A percentile compares a stretch with the other conserved stretches of the same genome.
These are phyloP conservation scores for Exserohilum turcica DNA, from an alignment of 2,329 filamentous ascomycete genomes.

Conservation along the genomic window DNA sequence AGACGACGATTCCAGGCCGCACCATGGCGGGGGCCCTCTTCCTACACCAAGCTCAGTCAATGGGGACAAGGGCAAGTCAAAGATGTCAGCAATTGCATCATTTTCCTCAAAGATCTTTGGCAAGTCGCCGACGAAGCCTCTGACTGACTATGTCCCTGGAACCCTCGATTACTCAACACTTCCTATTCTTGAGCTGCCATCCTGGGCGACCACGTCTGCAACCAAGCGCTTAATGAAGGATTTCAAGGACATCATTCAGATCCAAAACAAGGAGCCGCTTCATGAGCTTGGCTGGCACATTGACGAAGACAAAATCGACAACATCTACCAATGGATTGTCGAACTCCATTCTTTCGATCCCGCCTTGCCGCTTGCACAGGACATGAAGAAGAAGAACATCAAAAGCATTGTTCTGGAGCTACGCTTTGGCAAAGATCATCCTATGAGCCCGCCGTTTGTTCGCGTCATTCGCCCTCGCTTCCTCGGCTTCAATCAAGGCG, in stretches of 20 bases:
- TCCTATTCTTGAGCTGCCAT: slow-evolving; percentile 67
- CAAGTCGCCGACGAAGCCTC: slow-evolving; percentile 29
- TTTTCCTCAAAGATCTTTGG: slow-evolving; percentile 28
- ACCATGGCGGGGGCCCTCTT: slow-evolving; percentile 19
- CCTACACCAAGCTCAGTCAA: slow-evolving; percentile 34
- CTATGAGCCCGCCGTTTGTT: slow-evolving; percentile 80
- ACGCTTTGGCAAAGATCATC: slow-evolving; percentile 77
- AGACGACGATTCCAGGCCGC: slow-evolving; percentile 11
- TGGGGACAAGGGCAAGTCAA: slow-evolving; percentile 36
- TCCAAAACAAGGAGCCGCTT: slow-evolving; percentile 65
- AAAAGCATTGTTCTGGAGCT: slow-evolving; percentile 79
- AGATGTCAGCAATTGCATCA: slow-evolving; percentile 25
- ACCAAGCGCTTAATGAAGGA: slow-evolving; percentile 68
- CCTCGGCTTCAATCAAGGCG: slow-evolving; percentile 70
- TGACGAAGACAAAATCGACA: slow-evolving; percentile 67
- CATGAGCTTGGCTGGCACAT: slow-evolving; percentile 84
- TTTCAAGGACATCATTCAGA: slow-evolving; percentile 65
- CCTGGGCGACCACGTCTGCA: slow-evolving; percentile 66
- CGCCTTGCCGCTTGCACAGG: slow-evolving; percentile 69
- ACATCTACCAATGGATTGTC: slow-evolving; percentile 89
- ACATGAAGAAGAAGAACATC: slow-evolving; percentile 68
- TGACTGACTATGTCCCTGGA: slow-evolving; percentile 71
- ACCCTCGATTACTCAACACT: slow-evolving; percentile 66
- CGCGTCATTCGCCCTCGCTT: slow-evolving; percentile 83
- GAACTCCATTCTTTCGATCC: slow-evolving; percentile 83